These are phyloP conservation scores for Phytophthora europaea DNA, from an alignment of 352 stramenopile genomes.

Conservation along the genomic window DNA sequence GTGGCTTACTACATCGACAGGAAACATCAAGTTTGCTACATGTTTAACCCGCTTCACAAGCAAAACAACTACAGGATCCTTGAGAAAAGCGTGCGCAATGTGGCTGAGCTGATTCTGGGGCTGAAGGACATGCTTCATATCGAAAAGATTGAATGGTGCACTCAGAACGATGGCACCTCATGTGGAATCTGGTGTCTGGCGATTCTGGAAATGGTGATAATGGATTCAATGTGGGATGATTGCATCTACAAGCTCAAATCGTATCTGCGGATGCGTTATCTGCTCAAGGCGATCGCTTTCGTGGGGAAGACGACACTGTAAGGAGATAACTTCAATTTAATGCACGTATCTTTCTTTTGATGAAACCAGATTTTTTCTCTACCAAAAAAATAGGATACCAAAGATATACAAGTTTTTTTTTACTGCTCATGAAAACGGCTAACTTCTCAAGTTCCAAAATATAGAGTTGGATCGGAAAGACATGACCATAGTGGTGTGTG, in stretches of 20 bases:
- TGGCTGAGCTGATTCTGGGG: too few relatives aligned
- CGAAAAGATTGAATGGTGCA: too few relatives aligned
- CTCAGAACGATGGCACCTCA: too few relatives aligned
- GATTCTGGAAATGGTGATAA: too few relatives aligned
- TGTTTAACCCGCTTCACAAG: too few relatives aligned
- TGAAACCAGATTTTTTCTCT: too few relatives aligned
- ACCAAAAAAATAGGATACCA: not conserved
- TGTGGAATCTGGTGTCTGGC: too few relatives aligned
- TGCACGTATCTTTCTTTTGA: not conserved
- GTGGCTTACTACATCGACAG: too few relatives aligned
- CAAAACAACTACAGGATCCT: too few relatives aligned
- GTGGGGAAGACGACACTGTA: not conserved
- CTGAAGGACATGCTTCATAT: too few relatives aligned
- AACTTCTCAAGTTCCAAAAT: not conserved
- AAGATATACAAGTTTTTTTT: not conserved
- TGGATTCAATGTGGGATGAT: not conserved
- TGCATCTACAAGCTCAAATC: not conserved
- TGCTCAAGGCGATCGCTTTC: not conserved
- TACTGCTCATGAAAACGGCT: not conserved
- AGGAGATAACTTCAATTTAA: not conserved
- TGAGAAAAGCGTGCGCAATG: too few relatives aligned
- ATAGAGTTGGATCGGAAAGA: not conserved
- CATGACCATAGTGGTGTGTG: not conserved
- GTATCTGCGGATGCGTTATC: not conserved
- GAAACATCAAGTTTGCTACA: too few relatives aligned